A percentile compares a stretch with the other conserved stretches of the same genome.
Conservation (phyloP, 345 rosid species). For the Nephelium lappaceum region DNA sequence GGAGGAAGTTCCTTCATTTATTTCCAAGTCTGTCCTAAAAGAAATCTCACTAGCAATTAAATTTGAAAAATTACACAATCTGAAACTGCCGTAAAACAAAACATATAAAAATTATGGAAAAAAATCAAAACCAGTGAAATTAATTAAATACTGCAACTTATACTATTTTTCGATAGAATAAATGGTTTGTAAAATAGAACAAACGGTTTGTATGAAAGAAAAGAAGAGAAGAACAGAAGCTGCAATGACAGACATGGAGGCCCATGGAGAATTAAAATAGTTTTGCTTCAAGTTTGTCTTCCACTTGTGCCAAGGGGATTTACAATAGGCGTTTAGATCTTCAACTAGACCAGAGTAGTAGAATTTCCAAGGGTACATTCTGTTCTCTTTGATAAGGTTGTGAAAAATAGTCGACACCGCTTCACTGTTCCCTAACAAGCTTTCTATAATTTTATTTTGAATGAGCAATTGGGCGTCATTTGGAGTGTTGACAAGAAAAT, state of each 20-base stretch:
- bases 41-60: too few relatives aligned
- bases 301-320: too few relatives aligned
- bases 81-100: too few relatives aligned
- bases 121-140: too few relatives aligned
- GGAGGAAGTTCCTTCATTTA: too few relatives aligned
- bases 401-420: slow-evolving; percentile 12
- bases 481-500: slow-evolving; percentile 12
- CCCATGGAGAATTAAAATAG: too few relatives aligned
- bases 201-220: slow-evolving; percentile 19
- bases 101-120: too few relatives aligned
- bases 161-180: slow-evolving; percentile 1
- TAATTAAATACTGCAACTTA: too few relatives aligned
- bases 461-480: slow-evolving; percentile 22
- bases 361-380: not conserved
- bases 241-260: slow-evolving; percentile 22
- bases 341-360: not conserved
- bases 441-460: slow-evolving; percentile 1
- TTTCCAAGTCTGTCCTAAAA: too few relatives aligned
- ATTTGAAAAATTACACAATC: too few relatives aligned
- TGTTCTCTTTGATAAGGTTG: not conserved
- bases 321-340: slow-evolving; percentile 12
- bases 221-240: slow-evolving; percentile 22
- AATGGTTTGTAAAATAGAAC: not conserved
- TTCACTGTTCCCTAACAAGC: not conserved
- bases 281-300: too few relatives aligned